phyloP scores from a whole-genome alignment of 2,329 filamentous ascomycete genomes.

The Epichloe bromicola region DNA sequence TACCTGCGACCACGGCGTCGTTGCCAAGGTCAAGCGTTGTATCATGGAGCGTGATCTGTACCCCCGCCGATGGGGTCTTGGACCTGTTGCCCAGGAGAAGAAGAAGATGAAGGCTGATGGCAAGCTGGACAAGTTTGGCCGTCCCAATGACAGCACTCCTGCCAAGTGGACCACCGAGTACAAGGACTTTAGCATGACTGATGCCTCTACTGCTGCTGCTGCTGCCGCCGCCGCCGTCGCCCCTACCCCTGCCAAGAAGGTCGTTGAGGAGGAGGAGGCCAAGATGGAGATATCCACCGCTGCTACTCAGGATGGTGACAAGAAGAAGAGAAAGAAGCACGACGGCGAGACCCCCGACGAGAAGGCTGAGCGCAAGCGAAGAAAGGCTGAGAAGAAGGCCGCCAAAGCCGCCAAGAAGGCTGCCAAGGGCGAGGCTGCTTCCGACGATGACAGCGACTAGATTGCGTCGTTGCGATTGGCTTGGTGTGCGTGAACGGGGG shows the following conservation, averaged over 20 bases:
- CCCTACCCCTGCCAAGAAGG: slow-evolving; percentile 14
- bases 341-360: slow-evolving; percentile 63
- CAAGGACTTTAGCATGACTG: slow-evolving; percentile 67
- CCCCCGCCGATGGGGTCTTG: slow-evolving; percentile 91
- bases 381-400: slow-evolving; percentile 48
- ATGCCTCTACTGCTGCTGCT: slow-evolving; percentile 29
- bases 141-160: slow-evolving; percentile 83
- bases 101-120: slow-evolving; percentile 99
- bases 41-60: slow-evolving; percentile 99
- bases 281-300: slow-evolving; percentile 22
- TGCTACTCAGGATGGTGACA: slow-evolving; percentile 39
- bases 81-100: slow-evolving; percentile 87
- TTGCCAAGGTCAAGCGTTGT: slow-evolving; percentile 97
- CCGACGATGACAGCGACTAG: slow-evolving; percentile 26
- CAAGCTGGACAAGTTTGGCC: slow-evolving; percentile 96
- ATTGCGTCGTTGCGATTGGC: neutral
- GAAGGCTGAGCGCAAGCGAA: slow-evolving; percentile 46
- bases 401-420: slow-evolving; percentile 44
- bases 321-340: slow-evolving; percentile 67
- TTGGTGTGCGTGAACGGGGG: neutral
- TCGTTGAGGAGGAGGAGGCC: slow-evolving; percentile 25
- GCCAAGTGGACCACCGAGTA: slow-evolving; percentile 87
- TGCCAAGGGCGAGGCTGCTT: slow-evolving; percentile 35
- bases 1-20: slow-evolving; percentile 92
- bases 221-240: slow-evolving; percentile 26